phyloP scores from a whole-genome alignment of 441 rosid species.

The Populus hybrid region DNA sequence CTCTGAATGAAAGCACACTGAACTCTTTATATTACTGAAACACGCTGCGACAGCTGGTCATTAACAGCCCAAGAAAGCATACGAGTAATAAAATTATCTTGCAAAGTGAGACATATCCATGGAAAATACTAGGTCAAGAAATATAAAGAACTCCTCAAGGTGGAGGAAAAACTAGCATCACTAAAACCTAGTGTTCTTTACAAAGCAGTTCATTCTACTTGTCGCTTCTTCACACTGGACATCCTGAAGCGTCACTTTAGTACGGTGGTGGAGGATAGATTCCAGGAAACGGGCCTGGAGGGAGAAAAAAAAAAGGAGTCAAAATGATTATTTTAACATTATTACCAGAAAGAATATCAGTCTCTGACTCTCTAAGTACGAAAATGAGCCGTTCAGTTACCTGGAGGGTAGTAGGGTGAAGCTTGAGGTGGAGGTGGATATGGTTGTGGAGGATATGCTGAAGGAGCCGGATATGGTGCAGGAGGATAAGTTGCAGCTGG shows the following conservation, averaged over 20 bases:
- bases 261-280: slow-evolving; percentile 63
- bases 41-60: neutral
- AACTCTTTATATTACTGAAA: neutral
- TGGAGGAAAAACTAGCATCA: neutral
- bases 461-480: slow-evolving; percentile 30
- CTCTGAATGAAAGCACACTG: neutral
- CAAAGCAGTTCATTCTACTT: neutral
- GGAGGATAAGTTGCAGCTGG: slow-evolving; percentile 35
- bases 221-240: slow-evolving; percentile 1
- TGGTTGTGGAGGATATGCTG: slow-evolving; percentile 46
- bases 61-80: neutral
- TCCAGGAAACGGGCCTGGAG: slow-evolving; percentile 52
- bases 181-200: neutral
- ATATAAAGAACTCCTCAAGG: too few relatives aligned
- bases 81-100: neutral
- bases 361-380: neutral
- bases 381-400: slow-evolving; percentile 7
- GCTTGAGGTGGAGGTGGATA: slow-evolving; percentile 47
- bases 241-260: slow-evolving; percentile 22
- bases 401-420: slow-evolving; percentile 35
- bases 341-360: neutral
- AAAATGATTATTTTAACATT: slow-evolving; percentile 8
- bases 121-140: neutral
- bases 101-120: neutral
- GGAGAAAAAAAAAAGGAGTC: neutral